Evolutionary conservation across 2,329 filamentous ascomycete genomes (phyloP), one percentile per base, ranked within the genome.

Genomic region (Simplicillium aogashimaense): DNA sequence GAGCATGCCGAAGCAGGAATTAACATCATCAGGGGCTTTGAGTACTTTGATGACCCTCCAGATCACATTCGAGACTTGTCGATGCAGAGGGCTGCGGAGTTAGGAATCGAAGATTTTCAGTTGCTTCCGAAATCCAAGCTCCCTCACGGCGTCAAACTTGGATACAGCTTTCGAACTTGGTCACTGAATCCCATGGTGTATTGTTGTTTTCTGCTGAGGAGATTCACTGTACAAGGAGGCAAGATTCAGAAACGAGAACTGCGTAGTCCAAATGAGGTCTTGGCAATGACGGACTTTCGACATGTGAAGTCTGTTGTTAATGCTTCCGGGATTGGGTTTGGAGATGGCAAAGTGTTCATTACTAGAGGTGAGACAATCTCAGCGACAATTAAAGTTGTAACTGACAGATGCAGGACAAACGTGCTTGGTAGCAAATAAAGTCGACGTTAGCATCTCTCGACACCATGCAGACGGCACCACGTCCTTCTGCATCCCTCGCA

Each of bases 401-500:
- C n/a, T n/a, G n/a, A n/a, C n/a, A n/a, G n/a, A 25, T 25, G 20
- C 9, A 25, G 20, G 20, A 5, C 20, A 25, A 25, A 25, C 20
- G 20, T 25, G 20, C 29, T 13, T 66, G 2, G 61, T 68, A n/a
- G 55, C 59, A 35, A 63, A 68, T 44, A 32, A 45, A 12, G 61
- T 57, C 47, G 48, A 52, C 15, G 58, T 52, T 5, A 67, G 63
- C 3, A 59, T 80, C 25, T 80, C 77, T 6, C 64, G 73, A 38
- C 73, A 81, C 48, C 72, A 74, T 47, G 60, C 63, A 1, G 73
- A 80, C 55, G 76, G 76, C 0, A 69, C 64, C 8, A 81, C 77
- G 75, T 68, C 70, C 1, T 82, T 83, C 46, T 69, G 70, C 35
- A 74, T 83, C 6, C 77, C 79, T 1, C 68, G 80, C 3, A 71